A percentile compares a stretch with the other conserved stretches of the same genome.
These are phyloP conservation scores for Stachybotrys chlorohalonatus DNA, from an alignment of 2,329 filamentous ascomycete species.

Conservation along the genomic window DNA sequence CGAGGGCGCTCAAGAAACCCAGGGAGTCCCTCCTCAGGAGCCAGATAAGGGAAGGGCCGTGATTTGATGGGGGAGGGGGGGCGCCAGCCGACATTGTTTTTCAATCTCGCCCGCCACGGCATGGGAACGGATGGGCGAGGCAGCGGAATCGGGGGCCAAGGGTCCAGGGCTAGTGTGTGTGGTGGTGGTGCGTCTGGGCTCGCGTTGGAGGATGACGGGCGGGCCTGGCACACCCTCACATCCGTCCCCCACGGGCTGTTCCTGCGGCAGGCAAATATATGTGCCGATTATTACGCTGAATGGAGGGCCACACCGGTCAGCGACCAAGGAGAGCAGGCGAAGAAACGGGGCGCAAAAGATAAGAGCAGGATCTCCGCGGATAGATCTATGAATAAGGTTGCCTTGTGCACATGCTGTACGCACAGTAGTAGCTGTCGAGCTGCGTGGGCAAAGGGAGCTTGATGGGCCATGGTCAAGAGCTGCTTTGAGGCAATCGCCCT, in stretches of 20 bases:
- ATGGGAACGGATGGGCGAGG: not conserved
- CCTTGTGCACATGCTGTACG: not conserved
- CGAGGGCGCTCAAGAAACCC: not conserved
- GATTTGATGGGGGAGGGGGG: not conserved
- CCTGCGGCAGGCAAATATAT: not conserved
- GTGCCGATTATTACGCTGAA: not conserved
- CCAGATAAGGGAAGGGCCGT: not conserved
- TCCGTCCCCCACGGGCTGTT: not conserved
- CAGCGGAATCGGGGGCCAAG: not conserved
- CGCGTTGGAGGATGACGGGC: not conserved
- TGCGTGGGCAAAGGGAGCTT: not conserved
- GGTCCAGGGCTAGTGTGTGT: not conserved
- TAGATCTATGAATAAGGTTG: not conserved
- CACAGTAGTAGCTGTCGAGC: not conserved
- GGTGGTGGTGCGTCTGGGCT: not conserved
- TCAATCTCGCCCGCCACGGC: not conserved
- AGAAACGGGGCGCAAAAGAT: not conserved
- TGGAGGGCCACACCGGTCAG: not conserved
- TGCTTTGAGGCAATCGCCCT: no score
- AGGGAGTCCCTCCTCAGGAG: not conserved
- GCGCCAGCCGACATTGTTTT: no score
- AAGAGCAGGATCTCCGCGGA: not conserved
- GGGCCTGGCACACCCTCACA: not conserved
- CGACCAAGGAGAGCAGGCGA: not conserved
- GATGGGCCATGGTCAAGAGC: no score